Base-by-base conservation (phyloP, 2,329 filamentous ascomycete species). In the Colletotrichum tropicicola region DNA sequence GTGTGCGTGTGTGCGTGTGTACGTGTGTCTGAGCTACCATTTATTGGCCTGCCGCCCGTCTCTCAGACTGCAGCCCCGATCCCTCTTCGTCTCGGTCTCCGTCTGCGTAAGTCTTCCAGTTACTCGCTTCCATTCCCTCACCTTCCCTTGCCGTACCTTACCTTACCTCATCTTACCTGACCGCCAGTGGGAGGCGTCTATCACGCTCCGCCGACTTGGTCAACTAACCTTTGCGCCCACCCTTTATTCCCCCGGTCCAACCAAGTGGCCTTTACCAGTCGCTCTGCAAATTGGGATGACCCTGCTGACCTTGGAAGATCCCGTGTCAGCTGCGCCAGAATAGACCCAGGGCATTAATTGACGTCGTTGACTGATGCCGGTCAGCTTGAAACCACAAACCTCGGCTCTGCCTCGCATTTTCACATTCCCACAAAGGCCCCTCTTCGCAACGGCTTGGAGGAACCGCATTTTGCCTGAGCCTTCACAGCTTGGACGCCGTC, bases 281-380 rank as follows among this genome's bases (percentile, higher is more conserved):
- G 19, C 32, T 47, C 27, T 30, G 15, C 49, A 45, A 37, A 30
- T 49, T 55, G 44, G 57, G 57, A 65, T 62, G n/a, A 23, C 62
- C 62, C 62, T 65, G 57, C 62, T 65, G 62, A 65, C 59, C 45
- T 17, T 28, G 10, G 13, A 25, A 63, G 23, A 28, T 30, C 27
- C 28, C 21, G 35, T 56, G 28, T 45, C 51, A 56, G 49, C 62
- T 51, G 49, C 23, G 52, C 57, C 49, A 39, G 49, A 44, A 21
- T 12, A 51, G 12, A 30, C 15, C 39, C 12, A 6, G 10, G 44
- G 49, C 57, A 61, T 49, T 44, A 15, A 55, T 53, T 47, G 35
- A 65, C 35, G 35, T 61, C 17, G 49, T 65, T 49, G 49, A 65
- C 62, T 65, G 49, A 65, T 65, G 62, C 57, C 35, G 57, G 57